Percentiles rank a stretch among this genome's conserved stretches.
Evolutionary conservation across 768 basidiomycete genomes (phyloP).

Genomic region (Termitomyces sp.): DNA sequence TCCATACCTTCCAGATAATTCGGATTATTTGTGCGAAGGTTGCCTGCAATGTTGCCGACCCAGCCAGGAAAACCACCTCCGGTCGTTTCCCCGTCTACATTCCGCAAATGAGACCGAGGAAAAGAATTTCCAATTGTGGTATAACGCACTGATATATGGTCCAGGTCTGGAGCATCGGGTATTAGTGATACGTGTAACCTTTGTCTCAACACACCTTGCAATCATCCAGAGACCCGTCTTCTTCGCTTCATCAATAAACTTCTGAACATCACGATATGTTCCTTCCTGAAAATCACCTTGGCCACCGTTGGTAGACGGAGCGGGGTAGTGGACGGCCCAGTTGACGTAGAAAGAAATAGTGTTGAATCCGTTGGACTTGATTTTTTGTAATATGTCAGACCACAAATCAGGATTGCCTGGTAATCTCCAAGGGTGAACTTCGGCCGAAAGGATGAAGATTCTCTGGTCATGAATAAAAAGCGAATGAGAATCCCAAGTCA

Average conservation of each 20-base stretch:
- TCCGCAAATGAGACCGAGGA: neutral
- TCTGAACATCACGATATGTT: slow-evolving; percentile 48
- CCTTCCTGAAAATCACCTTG: slow-evolving; percentile 43
- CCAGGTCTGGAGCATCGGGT: slow-evolving; percentile 31
- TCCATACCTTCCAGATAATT: slow-evolving; percentile 38
- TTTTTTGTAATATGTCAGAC: slow-evolving; percentile 58
- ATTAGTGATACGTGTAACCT: neutral
- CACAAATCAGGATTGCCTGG: slow-evolving; percentile 48
- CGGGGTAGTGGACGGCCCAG: slow-evolving; percentile 53
- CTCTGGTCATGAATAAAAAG: slow-evolving; percentile 54
- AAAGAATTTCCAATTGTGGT: neutral
- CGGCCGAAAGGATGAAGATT: slow-evolving; percentile 54
- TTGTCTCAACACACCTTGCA: slow-evolving; percentile 30
- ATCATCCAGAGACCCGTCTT: slow-evolving; percentile 53
- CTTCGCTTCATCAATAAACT: slow-evolving; percentile 47
- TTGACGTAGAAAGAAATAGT: slow-evolving; percentile 56
- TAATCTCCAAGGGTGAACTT: slow-evolving; percentile 57
- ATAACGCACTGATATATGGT: slow-evolving; percentile 43
- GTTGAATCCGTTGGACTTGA: slow-evolving; percentile 59
- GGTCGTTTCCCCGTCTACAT: slow-evolving; percentile 44
- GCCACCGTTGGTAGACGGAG: slow-evolving; percentile 36
- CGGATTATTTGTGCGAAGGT: slow-evolving; percentile 44
- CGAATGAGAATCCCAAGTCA: slow-evolving; percentile 59
- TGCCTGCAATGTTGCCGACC: slow-evolving; percentile 49
- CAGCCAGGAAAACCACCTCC: slow-evolving; percentile 57